Evolutionary conservation across 257 asterid genomes (phyloP).

Genomic region (Solanum gracilifrons): DNA sequence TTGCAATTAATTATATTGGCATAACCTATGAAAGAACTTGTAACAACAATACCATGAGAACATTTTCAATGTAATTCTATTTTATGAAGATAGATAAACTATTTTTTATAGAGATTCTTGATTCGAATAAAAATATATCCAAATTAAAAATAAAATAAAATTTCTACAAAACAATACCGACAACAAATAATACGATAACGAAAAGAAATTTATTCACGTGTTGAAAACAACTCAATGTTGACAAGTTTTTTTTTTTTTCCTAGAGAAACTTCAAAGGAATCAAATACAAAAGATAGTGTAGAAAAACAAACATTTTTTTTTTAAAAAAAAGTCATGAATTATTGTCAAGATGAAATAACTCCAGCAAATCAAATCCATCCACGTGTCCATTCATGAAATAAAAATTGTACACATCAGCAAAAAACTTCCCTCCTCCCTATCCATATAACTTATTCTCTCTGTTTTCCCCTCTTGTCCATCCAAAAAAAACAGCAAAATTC

Average conservation of each 20-base stretch:
- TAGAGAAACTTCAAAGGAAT: neutral
- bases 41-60: neutral
- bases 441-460: slow-evolving; percentile 14
- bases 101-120: neutral
- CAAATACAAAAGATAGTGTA: neutral
- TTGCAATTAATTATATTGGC: too few species aligned
- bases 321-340: neutral
- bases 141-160: too few species aligned
- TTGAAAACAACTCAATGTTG: neutral
- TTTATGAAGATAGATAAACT: rapidly evolving
- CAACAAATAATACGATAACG: too few species aligned
- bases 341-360: neutral
- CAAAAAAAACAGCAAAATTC: neutral
- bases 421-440: slow-evolving; percentile 36
- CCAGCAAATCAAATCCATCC: slow-evolving; percentile 21
- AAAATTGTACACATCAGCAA: slow-evolving; percentile 23
- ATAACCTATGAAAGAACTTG: too few species aligned
- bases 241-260: neutral
- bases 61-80: too few species aligned
- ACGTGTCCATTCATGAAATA: slow-evolving; percentile 14
- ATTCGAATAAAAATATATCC: too few species aligned
- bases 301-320: neutral
- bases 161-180: too few species aligned
- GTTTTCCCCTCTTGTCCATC: slow-evolving; percentile 1
- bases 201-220: neutral